phyloP scores from a whole-genome alignment of 1,284 basidiomycete species.

The Ganoderma multipileum region DNA sequence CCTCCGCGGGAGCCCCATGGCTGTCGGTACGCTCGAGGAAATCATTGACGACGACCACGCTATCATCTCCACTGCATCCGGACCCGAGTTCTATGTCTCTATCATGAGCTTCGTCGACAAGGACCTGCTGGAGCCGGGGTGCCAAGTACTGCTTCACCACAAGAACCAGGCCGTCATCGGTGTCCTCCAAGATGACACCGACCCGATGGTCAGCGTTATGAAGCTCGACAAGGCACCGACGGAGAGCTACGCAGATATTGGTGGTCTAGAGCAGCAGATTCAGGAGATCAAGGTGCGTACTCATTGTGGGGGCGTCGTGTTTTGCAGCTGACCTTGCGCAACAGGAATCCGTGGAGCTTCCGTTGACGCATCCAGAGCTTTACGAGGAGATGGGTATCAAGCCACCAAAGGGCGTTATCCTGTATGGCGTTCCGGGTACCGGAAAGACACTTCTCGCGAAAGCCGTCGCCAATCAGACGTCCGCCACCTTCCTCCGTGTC shows the following conservation, averaged over 20 bases:
- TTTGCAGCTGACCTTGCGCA: conserved; percentile 13
- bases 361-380: conserved; percentile 96
- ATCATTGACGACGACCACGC: conserved; percentile 99
- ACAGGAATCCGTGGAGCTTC: conserved; percentile 97
- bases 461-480: conserved; percentile 99
- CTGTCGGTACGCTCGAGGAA: conserved; percentile 96
- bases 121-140: conserved; percentile 96
- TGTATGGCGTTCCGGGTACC: conserved; percentile 98
- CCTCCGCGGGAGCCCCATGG: conserved; percentile 95
- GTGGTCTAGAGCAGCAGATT: conserved; percentile 96
- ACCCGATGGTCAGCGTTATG: conserved; percentile 99
- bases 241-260: conserved; percentile 98
- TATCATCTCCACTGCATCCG: conserved; percentile 94
- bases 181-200: conserved; percentile 95
- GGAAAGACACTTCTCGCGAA: conserved; percentile 99
- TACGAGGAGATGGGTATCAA: conserved; percentile 99
- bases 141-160: conserved; percentile 95
- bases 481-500: conserved; percentile 97
- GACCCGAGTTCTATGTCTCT: conserved; percentile 97
- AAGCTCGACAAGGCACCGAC: conserved; percentile 99
- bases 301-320: not conserved
- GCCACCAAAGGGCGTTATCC: conserved; percentile 98
- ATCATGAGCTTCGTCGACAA: conserved; percentile 99
- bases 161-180: conserved; percentile 97
- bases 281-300: conserved; percentile 94